phyloP scores from a whole-genome alignment of 1,284 basidiomycete species.

The Marasmius tenuissimus region DNA sequence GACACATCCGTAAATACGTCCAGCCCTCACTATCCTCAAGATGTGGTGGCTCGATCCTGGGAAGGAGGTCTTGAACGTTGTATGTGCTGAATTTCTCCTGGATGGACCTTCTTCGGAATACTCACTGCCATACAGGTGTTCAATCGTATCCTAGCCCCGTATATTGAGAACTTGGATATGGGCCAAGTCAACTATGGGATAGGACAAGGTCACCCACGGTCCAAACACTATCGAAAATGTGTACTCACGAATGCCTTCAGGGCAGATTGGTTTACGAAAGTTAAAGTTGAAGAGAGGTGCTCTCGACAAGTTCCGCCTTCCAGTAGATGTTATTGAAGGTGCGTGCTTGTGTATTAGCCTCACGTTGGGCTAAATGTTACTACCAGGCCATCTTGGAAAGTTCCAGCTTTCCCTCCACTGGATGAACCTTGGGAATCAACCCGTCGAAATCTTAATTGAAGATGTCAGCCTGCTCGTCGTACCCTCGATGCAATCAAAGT shows the following conservation, averaged over 20 bases:
- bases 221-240: neutral
- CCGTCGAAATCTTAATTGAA: constrained; percentile 90
- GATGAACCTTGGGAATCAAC: constrained; percentile 92
- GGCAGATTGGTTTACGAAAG: constrained; percentile 81
- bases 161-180: constrained; percentile 96
- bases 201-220: constrained; percentile 65
- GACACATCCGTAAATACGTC: too few relatives aligned
- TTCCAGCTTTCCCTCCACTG: constrained; percentile 94
- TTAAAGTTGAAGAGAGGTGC: constrained; percentile 92
- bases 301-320: constrained; percentile 94
- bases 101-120: neutral
- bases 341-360: constrained; percentile 12
- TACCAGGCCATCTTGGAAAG: constrained; percentile 86
- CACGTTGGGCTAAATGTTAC: constrained; percentile 4
- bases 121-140: constrained; percentile 56
- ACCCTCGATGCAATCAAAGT: constrained; percentile 71
- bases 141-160: constrained; percentile 91
- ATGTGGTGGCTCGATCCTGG: constrained; percentile 84
- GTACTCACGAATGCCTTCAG: constrained; percentile 37
- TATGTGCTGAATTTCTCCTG: constrained; percentile 23
- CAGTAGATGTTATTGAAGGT: constrained; percentile 96
- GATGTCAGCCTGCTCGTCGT: constrained; percentile 96
- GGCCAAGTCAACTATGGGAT: constrained; percentile 96
- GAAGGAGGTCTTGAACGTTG: constrained; percentile 76
- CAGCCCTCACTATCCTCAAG: constrained; percentile 14